phyloP scores from a whole-genome alignment of 164 flowering plant species.

The Tinospora cordifolia region DNA sequence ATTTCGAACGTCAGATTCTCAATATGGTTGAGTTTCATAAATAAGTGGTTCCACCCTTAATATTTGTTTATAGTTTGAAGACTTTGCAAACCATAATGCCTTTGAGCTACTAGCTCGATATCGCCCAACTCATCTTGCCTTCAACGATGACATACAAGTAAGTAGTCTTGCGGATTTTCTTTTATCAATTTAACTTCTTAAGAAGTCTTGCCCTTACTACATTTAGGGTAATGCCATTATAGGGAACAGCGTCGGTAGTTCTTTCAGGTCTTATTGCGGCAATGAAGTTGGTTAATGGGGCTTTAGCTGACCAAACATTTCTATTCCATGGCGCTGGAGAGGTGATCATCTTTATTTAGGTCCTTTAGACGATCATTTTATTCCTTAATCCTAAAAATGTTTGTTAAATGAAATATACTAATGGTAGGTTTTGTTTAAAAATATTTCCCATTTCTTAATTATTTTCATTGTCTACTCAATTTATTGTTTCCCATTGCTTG shows the following conservation, averaged over 20 bases:
- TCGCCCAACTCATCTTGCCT: conserved; percentile 63
- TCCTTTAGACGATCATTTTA: background rate
- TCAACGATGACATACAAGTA: conserved; percentile 97
- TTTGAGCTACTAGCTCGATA: conserved; percentile 70
- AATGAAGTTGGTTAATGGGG: conserved; percentile 51
- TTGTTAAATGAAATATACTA: background rate
- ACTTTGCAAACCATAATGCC: conserved; percentile 91
- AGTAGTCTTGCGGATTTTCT: background rate
- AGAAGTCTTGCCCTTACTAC: conserved; percentile 1
- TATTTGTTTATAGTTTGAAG: conserved; percentile 61
- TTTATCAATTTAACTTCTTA: background rate
- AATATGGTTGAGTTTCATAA: background rate
- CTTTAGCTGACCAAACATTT: conserved; percentile 71
- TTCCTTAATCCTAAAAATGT: background rate
- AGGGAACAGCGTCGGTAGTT: conserved; percentile 95
- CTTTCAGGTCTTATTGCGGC: conserved; percentile 83
- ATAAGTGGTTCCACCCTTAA: conserved; percentile 4
- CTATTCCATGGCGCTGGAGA: conserved; percentile 96
- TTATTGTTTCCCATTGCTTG: no score
- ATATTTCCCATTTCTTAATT: background rate
- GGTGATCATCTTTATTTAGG: conserved; percentile 28
- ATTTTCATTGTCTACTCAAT: background rate
- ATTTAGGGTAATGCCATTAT: conserved; percentile 11
- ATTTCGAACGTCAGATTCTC: background rate
- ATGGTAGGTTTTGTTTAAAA: background rate